Percentiles rank a stretch among this genome's conserved stretches.
Conservation (phyloP, 2,329 filamentous ascomycete species). For the Diaporthe velutina region DNA sequence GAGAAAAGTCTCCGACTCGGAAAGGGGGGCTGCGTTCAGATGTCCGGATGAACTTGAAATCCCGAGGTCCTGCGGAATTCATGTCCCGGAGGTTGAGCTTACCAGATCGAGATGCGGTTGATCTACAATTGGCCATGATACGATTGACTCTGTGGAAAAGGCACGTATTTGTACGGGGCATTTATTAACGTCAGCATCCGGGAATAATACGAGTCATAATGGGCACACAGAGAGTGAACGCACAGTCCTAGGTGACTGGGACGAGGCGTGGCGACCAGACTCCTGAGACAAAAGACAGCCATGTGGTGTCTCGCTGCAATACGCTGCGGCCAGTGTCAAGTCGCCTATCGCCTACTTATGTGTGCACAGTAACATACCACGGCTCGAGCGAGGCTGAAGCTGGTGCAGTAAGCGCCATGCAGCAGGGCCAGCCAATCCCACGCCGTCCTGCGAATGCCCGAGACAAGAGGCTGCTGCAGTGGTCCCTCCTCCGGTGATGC, state of each 20-base stretch:
- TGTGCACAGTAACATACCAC: not conserved
- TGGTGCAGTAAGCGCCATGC: not conserved
- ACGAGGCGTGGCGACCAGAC: not conserved
- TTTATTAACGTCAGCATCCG: not conserved
- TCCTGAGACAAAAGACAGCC: not conserved
- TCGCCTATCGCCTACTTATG: not conserved
- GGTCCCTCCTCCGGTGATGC: not conserved
- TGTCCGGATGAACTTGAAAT: conserved; percentile 10
- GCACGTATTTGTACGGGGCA: not conserved
- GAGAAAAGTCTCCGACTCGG: conserved; percentile 12
- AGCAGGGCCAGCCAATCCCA: not conserved
- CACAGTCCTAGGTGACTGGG: not conserved
- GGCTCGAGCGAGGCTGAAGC: conserved; percentile 3
- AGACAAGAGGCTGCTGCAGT: not conserved
- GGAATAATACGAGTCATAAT: not conserved
- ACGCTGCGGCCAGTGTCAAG: not conserved
- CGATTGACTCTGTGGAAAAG: not conserved
- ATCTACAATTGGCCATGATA: not conserved
- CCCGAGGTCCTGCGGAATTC: not conserved
- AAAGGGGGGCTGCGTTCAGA: not conserved
- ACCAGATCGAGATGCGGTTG: not conserved
- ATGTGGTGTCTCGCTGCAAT: not conserved
- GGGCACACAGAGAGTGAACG: not conserved
- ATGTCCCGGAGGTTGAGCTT: not conserved
- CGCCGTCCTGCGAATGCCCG: not conserved